Evolutionary conservation across 441 rosid species (phyloP).

Genomic region (Bruguiera hainesii): DNA sequence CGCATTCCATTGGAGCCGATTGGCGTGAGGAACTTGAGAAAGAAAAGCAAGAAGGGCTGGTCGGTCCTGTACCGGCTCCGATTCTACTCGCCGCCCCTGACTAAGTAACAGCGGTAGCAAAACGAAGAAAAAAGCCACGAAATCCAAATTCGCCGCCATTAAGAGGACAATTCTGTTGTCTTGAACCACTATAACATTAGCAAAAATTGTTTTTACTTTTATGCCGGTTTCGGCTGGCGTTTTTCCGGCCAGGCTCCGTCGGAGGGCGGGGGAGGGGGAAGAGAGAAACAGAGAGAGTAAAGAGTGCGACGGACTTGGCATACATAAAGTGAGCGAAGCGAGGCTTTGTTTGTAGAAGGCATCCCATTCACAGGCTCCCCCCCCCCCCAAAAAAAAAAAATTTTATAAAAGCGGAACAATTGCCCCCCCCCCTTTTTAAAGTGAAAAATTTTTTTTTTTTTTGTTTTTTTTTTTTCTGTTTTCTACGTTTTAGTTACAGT

Average conservation of each 20-base stretch:
- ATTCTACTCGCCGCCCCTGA: conserved; percentile 30
- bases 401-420: too few relatives aligned
- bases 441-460: conserved; percentile 13
- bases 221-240: conserved; percentile 18
- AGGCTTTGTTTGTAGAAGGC: too few relatives aligned
- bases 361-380: conserved; percentile 8
- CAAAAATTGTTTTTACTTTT: not conserved
- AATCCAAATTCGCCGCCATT: conserved; percentile 32
- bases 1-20: conserved; percentile 69
- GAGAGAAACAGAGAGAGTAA: not conserved
- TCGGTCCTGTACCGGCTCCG: conserved; percentile 70
- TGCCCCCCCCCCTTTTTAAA: too few relatives aligned
- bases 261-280: not conserved
- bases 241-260: conserved; percentile 44
- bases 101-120: conserved; percentile 29
- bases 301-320: conserved; percentile 3
- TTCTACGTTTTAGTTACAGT: not conserved
- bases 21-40: conserved; percentile 49
- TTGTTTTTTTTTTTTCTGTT: conserved; percentile 1
- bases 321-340: conserved; percentile 5
- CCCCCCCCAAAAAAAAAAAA: too few relatives aligned
- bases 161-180: too few relatives aligned
- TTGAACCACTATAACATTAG: too few relatives aligned
- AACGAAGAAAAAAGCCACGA: conserved; percentile 15
- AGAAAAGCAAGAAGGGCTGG: conserved; percentile 78